phyloP scores from a whole-genome alignment of 306 rosid species.

The Quercus engelmannii region DNA sequence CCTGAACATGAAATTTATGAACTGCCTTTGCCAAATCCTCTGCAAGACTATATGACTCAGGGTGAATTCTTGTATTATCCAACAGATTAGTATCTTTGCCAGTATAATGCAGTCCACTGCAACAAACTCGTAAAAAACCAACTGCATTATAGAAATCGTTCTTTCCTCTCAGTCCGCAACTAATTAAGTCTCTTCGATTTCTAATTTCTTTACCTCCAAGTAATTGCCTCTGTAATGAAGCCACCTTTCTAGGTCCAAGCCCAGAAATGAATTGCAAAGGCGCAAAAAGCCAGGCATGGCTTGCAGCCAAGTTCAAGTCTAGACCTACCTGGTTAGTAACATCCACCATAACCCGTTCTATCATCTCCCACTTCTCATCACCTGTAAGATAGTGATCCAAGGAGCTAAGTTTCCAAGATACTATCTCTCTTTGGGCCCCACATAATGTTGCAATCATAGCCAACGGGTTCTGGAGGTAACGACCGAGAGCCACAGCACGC shows the following conservation, averaged over 20 bases:
- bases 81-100: constrained; percentile 26
- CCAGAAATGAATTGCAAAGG: constrained; percentile 50
- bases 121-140: constrained; percentile 37
- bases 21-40: constrained; percentile 43
- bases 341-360: constrained; percentile 48
- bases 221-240: constrained; percentile 28
- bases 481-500: constrained; percentile 56
- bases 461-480: constrained; percentile 45
- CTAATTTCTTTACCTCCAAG: constrained; percentile 24
- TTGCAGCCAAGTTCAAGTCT: constrained; percentile 37
- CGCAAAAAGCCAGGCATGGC: constrained; percentile 43
- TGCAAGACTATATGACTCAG: constrained; percentile 45
- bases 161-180: constrained; percentile 30
- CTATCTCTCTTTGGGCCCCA: constrained; percentile 34
- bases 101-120: constrained; percentile 20
- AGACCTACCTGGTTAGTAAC: constrained; percentile 48
- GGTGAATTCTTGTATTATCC: constrained; percentile 48
- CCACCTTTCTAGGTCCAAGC: constrained; percentile 44
- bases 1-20: constrained; percentile 4
- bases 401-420: constrained; percentile 39
- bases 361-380: constrained; percentile 43
- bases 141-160: constrained; percentile 47
- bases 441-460: constrained; percentile 57
- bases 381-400: constrained; percentile 31
- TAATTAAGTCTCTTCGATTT: constrained; percentile 38